Conservation (phyloP, 345 rosid species). For the Cochlearia excelsa region DNA sequence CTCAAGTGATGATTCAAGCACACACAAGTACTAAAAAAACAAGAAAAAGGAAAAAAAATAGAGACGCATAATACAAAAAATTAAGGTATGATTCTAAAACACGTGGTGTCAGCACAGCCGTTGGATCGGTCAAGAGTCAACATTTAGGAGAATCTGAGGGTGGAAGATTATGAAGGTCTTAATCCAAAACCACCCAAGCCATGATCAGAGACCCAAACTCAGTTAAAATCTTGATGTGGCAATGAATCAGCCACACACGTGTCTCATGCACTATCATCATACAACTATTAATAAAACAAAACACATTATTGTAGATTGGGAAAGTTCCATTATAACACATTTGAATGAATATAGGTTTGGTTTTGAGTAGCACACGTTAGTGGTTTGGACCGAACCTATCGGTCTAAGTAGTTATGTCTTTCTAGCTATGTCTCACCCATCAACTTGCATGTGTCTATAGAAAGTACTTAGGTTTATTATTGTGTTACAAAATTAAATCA, state of each 20-base stretch:
- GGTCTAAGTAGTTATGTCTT: no score
- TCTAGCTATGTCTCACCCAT: no score
- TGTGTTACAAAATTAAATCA: no score
- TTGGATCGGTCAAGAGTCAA: slow-evolving; percentile 38
- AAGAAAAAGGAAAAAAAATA: neutral
- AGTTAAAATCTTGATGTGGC: slow-evolving; percentile 66
- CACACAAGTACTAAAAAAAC: slow-evolving; percentile 16
- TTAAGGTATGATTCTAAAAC: slow-evolving; percentile 9
- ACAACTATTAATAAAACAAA: neutral
- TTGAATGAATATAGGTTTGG: no score
- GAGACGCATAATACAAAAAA: slow-evolving; percentile 4
- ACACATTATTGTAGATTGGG: neutral
- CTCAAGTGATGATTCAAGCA: slow-evolving; percentile 17
- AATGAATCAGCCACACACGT: slow-evolving; percentile 79
- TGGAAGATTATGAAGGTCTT: slow-evolving; percentile 60
- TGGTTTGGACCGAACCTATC: no score
- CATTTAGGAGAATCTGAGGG: slow-evolving; percentile 74
- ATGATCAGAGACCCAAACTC: slow-evolving; percentile 67
- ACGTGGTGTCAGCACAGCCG: slow-evolving; percentile 12
- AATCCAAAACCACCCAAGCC: slow-evolving; percentile 72
- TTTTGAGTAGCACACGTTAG: no score
- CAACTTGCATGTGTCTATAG: no score
- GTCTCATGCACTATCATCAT: slow-evolving; percentile 5
- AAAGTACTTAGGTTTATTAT: no score
- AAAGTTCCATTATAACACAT: neutral